Base-by-base conservation (phyloP, 768 basidiomycete species). In the Trametes elegans region DNA sequence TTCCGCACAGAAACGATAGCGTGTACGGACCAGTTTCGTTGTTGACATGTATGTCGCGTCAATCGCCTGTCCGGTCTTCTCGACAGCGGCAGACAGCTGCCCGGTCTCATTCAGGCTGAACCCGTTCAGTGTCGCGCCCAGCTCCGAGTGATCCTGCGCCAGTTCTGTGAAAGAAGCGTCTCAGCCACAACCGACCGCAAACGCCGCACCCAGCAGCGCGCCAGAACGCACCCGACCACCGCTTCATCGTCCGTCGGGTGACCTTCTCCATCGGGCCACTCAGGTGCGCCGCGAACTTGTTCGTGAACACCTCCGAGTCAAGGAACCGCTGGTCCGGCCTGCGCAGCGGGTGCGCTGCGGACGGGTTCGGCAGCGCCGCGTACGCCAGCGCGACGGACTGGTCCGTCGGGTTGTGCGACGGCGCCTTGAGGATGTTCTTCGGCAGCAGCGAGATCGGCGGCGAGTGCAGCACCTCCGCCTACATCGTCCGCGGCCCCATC, bases 61-160 rank as follows among this genome's bases (percentile, higher is more conserved):
- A 40, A 93, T 83, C 14, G 97, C 97, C 70, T 98, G 96, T 1
- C 97, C 97, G 0, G 94, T 94, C 74, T 92, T 95, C 76, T 99
- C 97, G 58, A 98, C 83, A 8, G 96, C 90, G 53, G 79, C 71
- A n/a, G 91, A 83, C 19, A 96, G 73, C 31, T 77, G 73, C 1
- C 83, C 84, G 28, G 70, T 77, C 76, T 97, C 93, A 62, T 90
- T 95, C 58, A 97, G 74, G 68, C 93, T 93, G 68, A 92, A 97
- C 1, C 91, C 94, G 66, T 98, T 98, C 62, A 96, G 75, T 11
- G 88, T 84, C 18, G 92, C 95, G 31, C 95, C 95, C 3, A 98
- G 80, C 60, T 98, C 95, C 9, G 88, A 82, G 68, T 94, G 84
- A 65, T 97, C 95, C 57, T 90, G 88, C 3, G 90, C 82, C 60